These are phyloP conservation scores for Thelonectria olida DNA, from an alignment of 2,329 filamentous ascomycete genomes.

Conservation along the genomic window DNA sequence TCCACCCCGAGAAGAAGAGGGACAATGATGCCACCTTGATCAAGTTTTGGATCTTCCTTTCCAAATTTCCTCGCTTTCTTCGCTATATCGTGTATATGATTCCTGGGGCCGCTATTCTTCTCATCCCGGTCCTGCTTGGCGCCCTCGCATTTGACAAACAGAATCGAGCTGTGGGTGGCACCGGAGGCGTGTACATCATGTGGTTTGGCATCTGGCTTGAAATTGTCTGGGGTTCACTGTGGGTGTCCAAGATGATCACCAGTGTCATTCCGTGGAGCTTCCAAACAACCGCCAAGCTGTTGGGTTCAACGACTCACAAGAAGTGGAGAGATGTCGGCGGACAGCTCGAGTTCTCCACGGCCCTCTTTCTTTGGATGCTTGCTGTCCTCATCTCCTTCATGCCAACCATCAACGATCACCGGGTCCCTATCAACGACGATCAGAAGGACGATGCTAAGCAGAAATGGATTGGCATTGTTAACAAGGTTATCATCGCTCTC, in stretches of 20 bases:
- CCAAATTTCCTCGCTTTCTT: constrained; percentile 60
- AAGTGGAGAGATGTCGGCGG: constrained; percentile 93
- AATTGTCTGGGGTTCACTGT: constrained; percentile 90
- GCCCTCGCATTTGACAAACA: constrained; percentile 49
- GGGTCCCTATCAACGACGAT: constrained; percentile 44
- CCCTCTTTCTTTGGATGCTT: constrained; percentile 92
- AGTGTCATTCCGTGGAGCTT: constrained; percentile 59
- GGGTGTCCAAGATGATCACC: constrained; percentile 72
- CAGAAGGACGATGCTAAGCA: constrained; percentile 57
- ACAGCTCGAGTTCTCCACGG: constrained; percentile 84
- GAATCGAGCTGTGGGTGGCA: constrained; percentile 62
- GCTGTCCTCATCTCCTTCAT: constrained; percentile 86
- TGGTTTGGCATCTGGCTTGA: constrained; percentile 98
- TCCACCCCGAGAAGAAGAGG: constrained; percentile 38
- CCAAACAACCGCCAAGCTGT: constrained; percentile 70
- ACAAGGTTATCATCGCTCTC: constrained; percentile 87
- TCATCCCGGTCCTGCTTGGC: constrained; percentile 58
- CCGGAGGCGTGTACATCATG: constrained; percentile 79
- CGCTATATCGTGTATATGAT: constrained; percentile 60
- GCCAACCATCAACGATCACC: constrained; percentile 76
- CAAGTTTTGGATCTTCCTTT: constrained; percentile 55
- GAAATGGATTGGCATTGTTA: constrained; percentile 78
- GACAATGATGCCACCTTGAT: constrained; percentile 48
- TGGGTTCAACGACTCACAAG: constrained; percentile 84
- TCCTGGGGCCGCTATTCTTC: constrained; percentile 54